Percentiles rank a stretch among this genome's conserved stretches.
These are phyloP conservation scores for Craterostigma plantagineum DNA, from an alignment of 257 asterid genomes.

Conservation along the genomic window DNA sequence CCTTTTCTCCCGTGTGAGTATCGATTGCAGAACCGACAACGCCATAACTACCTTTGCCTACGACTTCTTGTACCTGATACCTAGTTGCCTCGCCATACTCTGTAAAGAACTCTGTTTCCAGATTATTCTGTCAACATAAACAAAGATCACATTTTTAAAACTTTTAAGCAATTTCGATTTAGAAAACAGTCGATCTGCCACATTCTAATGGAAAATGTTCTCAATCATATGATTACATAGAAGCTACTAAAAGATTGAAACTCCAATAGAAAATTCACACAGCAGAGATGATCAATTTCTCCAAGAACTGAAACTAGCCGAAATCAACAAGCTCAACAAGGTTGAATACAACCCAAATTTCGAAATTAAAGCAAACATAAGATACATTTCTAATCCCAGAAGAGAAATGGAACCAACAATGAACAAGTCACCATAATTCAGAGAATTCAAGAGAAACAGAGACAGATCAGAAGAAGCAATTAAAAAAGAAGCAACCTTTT, in stretches of 20 bases:
- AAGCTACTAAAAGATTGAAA: too few relatives aligned
- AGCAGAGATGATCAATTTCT: too few relatives aligned
- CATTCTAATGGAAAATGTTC: too few relatives aligned
- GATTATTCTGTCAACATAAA: constrained; percentile 27
- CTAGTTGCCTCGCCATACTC: constrained; percentile 94
- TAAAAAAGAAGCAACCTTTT: constrained; percentile 36
- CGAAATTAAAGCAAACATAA: too few relatives aligned
- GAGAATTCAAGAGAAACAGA: constrained; percentile 6
- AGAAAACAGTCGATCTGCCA: too few relatives aligned
- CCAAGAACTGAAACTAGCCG: too few relatives aligned
- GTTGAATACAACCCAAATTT: too few relatives aligned
- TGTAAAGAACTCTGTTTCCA: constrained; percentile 75
- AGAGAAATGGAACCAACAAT: background rate
- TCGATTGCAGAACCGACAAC: constrained; percentile 86
- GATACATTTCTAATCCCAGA: background rate
- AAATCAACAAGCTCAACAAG: too few relatives aligned
- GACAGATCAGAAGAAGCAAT: background rate
- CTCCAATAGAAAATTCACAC: too few relatives aligned
- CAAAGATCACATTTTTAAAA: too few relatives aligned
- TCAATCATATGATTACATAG: too few relatives aligned
- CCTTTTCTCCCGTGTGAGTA: constrained; percentile 74
- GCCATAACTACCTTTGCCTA: constrained; percentile 97
- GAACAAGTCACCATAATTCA: constrained; percentile 12
- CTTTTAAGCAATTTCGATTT: too few relatives aligned
- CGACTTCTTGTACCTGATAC: constrained; percentile 85